A percentile compares a stretch with the other conserved stretches of the same genome.
These are phyloP conservation scores for Stylonectria norvegica DNA, from an alignment of 2,329 filamentous ascomycete genomes.

Conservation along the genomic window DNA sequence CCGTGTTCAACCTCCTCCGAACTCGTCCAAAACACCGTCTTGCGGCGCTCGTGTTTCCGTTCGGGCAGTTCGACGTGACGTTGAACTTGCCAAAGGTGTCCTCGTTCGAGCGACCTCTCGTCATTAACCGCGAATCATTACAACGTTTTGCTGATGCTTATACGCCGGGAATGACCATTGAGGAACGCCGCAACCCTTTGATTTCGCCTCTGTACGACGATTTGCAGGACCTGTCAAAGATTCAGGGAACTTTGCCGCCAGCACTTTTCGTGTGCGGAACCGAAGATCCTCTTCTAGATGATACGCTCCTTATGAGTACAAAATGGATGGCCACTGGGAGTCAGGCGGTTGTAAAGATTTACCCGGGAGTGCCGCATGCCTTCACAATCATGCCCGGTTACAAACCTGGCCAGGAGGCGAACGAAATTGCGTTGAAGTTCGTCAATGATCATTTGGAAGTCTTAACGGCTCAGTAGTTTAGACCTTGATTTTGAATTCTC, in stretches of 20 bases:
- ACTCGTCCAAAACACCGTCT: background rate
- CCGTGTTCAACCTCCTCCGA: background rate
- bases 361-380: slow-evolving; percentile 11
- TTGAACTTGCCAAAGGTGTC: background rate
- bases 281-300: slow-evolving; percentile 12
- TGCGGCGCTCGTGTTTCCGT: background rate
- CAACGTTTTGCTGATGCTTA: slow-evolving; percentile 28
- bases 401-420: slow-evolving; percentile 12
- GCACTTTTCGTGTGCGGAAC: slow-evolving; percentile 16
- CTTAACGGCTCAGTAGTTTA: background rate
- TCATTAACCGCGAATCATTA: background rate
- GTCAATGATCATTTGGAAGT: slow-evolving; percentile 3
- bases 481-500: too few relatives aligned
- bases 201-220: slow-evolving; percentile 8
- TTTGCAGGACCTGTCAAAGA: slow-evolving; percentile 2
- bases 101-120: background rate
- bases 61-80: background rate
- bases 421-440: slow-evolving; percentile 9
- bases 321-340: slow-evolving; percentile 15
- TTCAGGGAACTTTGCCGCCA: too few relatives aligned
- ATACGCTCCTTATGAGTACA: slow-evolving; percentile 15
- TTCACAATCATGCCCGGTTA: slow-evolving; percentile 8
- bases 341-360: slow-evolving; percentile 9
- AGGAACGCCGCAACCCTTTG: slow-evolving; percentile 12
- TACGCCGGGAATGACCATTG: slow-evolving; percentile 21